These are phyloP conservation scores for Alisma plantagoaquatica DNA, from an alignment of 106 monocot genomes.

Conservation along the genomic window DNA sequence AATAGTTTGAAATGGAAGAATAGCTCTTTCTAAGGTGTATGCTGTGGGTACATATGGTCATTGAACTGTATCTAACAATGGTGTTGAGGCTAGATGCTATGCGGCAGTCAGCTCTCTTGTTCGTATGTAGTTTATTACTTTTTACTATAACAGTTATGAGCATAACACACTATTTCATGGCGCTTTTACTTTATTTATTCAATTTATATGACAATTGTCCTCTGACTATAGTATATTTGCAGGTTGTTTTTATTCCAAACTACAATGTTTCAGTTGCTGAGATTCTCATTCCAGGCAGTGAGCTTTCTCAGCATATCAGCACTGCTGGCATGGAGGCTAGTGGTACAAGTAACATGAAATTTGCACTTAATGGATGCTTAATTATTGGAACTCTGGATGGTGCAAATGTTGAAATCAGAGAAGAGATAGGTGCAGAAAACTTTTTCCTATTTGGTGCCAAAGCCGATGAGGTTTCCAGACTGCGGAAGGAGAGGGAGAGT, in stretches of 20 bases:
- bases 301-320: conserved; percentile 92
- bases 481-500: conserved; percentile 71
- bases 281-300: conserved; percentile 84
- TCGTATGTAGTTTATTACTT: too few relatives aligned
- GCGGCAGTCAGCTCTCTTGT: too few relatives aligned
- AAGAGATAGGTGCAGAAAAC: conserved; percentile 82
- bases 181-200: too few relatives aligned
- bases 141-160: too few relatives aligned
- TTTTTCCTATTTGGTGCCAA: conserved; percentile 93
- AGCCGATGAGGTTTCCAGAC: conserved; percentile 65
- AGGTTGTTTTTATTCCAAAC: conserved; percentile 86
- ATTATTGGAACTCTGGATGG: conserved; percentile 94
- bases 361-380: conserved; percentile 84
- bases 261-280: conserved; percentile 94
- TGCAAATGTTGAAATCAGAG: conserved; percentile 95
- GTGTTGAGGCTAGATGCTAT: too few relatives aligned
- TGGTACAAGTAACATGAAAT: conserved; percentile 96
- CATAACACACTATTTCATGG: too few relatives aligned
- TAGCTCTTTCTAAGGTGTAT: too few relatives aligned
- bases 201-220: too few relatives aligned
- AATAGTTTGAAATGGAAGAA: too few relatives aligned
- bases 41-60: too few relatives aligned
- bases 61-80: too few relatives aligned
- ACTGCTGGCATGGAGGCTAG: conserved; percentile 98
- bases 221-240: conserved; percentile 1